Evolutionary conservation across 352 stramenopile species (phyloP), one percentile per base, ranked within the genome.

Genomic region (Phytophthora vignae): DNA sequence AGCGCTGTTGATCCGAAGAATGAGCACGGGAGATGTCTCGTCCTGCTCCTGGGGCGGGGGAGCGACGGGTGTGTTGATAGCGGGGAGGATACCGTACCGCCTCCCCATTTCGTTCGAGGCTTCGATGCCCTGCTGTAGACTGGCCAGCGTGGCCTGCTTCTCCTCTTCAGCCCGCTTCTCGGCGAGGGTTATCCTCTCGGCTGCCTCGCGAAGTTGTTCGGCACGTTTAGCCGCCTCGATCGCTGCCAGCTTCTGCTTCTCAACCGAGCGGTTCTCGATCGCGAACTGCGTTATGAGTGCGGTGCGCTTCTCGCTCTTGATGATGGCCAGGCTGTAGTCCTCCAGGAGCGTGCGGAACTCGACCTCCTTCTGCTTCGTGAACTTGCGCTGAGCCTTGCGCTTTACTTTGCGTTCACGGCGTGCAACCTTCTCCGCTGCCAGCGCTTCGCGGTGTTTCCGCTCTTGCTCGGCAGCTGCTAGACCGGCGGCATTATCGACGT

Each of bases 21-120:
- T 76, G 3, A 92, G 57, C 4, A 87, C 15, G 19, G 60, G 81
- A 2, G 82, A 85, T 1, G 71, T 91, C 53, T 93, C 86, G n/a
- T 87, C 77, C 53, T 93, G 81, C 22, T 88, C 81, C 2, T 61
- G 46, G n/a, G 40, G 44, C 2, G 63, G 21, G 4, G 52, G 9
- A 5, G 82, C 68, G 12, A 59, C n/a, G 2, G 84, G 77, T 1
- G 77, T 78, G 58, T 83, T 76, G 68, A 93, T 90, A 29, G 84
- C 77, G 49, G 86, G 86, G 1, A 93, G 79, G 11, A 84, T 65
- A 9, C 86, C 86, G 1, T 64, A 78, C 25, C 77, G 76, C 3
- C 86, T 73, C 10, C 81, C 84, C 29, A 91, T 78, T 12, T 82
- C 73, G 14, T 88, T 74, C 0, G 81, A 80, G 15, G 46, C 38